Percentiles rank a stretch among this genome's conserved stretches.
These are phyloP conservation scores for Sordariomycetes sp. DNA, from an alignment of 2,329 filamentous ascomycete species.

Conservation along the genomic window DNA sequence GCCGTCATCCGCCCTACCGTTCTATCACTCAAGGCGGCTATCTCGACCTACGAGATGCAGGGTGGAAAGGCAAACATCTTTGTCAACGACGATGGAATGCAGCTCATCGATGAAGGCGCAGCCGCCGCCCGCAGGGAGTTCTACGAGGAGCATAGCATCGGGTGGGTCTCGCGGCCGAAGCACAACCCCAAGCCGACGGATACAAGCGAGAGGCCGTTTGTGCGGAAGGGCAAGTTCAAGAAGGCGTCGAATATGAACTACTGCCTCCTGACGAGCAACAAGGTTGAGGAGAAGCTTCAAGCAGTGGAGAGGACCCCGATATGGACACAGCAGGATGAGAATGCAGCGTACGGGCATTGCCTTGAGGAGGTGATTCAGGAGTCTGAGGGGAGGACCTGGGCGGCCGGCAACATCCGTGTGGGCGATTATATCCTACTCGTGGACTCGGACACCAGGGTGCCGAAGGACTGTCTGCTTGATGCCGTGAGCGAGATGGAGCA, in stretches of 20 bases:
- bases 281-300: conserved; percentile 49
- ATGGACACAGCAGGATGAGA: conserved; percentile 31
- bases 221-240: conserved; percentile 51
- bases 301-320: conserved; percentile 29
- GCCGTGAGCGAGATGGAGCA: conserved; percentile 63
- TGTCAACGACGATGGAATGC: conserved; percentile 53
- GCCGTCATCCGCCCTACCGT: conserved; percentile 37
- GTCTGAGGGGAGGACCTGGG: conserved; percentile 40
- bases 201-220: conserved; percentile 31
- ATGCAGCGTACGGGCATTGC: conserved; percentile 35
- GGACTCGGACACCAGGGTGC: conserved; percentile 60
- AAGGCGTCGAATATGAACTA: conserved; percentile 63
- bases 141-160: conserved; percentile 47
- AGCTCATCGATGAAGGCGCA: conserved; percentile 33
- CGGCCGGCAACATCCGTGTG: conserved; percentile 48
- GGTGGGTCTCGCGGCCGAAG: conserved; percentile 40
- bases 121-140: conserved; percentile 31
- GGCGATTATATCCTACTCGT: conserved; percentile 56
- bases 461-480: conserved; percentile 56
- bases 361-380: conserved; percentile 40
- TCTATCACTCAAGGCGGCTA: conserved; percentile 34
- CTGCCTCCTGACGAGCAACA: conserved; percentile 47
- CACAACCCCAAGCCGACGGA: conserved; percentile 41
- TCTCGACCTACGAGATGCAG: conserved; percentile 36
- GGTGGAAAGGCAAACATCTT: conserved; percentile 40